These are phyloP conservation scores for Hydnomerulius pinastri DNA, from an alignment of 768 basidiomycete species.

Conservation along the genomic window DNA sequence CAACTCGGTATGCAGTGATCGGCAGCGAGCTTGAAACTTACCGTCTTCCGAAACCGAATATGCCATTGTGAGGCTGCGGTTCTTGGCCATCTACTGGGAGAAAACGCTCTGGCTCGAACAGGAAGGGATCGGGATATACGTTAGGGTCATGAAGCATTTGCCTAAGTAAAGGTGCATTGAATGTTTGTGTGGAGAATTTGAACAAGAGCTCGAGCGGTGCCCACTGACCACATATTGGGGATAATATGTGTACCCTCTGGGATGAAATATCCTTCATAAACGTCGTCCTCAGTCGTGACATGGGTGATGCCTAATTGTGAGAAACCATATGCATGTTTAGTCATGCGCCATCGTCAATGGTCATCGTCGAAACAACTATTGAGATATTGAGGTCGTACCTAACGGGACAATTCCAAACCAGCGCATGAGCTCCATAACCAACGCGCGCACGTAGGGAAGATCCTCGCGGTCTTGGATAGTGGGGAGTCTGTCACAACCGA, in stretches of 20 bases:
- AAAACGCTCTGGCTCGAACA: constrained; percentile 29
- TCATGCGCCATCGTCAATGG: neutral
- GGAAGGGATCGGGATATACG: constrained; percentile 25
- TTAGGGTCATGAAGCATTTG: constrained; percentile 50
- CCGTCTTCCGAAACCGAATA: constrained; percentile 19
- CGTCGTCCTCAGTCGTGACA: constrained; percentile 9
- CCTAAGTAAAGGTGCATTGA: constrained; percentile 32
- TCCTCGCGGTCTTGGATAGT: constrained; percentile 8
- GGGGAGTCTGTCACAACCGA: constrained; percentile 11
- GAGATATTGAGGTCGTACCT: constrained; percentile 25
- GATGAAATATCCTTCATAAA: constrained; percentile 13
- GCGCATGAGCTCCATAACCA: constrained; percentile 6
- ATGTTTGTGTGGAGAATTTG: constrained; percentile 18
- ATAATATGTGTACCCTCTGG: constrained; percentile 9
- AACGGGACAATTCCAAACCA: constrained; percentile 2
- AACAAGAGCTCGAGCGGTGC: constrained; percentile 16
- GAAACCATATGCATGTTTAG: constrained; percentile 34
- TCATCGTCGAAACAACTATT: constrained; percentile 39
- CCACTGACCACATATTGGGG: constrained; percentile 8
- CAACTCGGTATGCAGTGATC: too few species aligned
- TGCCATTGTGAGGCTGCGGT: neutral
- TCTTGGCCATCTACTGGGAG: constrained; percentile 2
- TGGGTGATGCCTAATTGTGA: constrained; percentile 14
- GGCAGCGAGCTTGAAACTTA: too few species aligned
- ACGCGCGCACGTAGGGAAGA: constrained; percentile 12